phyloP scores from a whole-genome alignment of 169 alveolate species.

The Cryptosporidium bovis region DNA sequence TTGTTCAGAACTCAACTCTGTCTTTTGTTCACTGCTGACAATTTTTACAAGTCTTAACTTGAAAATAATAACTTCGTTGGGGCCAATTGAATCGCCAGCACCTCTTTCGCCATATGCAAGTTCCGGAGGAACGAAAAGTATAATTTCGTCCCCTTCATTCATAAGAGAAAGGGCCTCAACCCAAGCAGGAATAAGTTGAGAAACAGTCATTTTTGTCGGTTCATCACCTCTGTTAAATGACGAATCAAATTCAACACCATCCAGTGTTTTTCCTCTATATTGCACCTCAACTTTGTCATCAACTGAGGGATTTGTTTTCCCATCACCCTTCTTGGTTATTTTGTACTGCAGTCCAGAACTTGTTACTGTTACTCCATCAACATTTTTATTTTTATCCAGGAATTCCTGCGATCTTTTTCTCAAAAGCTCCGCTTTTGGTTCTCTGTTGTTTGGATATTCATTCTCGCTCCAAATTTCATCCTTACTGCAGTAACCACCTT shows the following conservation, averaged over 20 bases:
- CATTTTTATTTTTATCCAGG: conserved; percentile 25
- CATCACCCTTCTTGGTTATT: conserved; percentile 23
- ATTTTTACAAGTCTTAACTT: conserved; percentile 46
- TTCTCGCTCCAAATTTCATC: conserved; percentile 27
- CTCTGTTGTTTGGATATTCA: conserved; percentile 68
- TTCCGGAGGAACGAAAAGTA: conserved; percentile 26
- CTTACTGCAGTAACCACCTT: conserved; percentile 9
- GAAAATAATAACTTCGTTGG: conserved; percentile 54
- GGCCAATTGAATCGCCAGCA: conserved; percentile 62
- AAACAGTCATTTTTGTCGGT: conserved; percentile 40
- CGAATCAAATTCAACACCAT: conserved; percentile 59
- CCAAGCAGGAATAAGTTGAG: conserved; percentile 71
- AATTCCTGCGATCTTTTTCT: conserved; percentile 57
- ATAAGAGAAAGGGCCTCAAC: conserved; percentile 53
- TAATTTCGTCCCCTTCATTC: conserved; percentile 60
- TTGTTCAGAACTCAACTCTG: neutral
- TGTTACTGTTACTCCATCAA: conserved; percentile 24
- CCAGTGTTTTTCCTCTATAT: conserved; percentile 71
- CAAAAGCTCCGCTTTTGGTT: conserved; percentile 17
- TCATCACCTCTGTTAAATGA: conserved; percentile 27
- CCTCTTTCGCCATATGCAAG: conserved; percentile 66
- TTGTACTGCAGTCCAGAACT: conserved; percentile 54
- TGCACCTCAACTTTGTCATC: conserved; percentile 58
- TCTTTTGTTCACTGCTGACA: conserved; percentile 1
- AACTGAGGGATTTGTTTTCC: conserved; percentile 15